Conservation (phyloP, 2,329 filamentous ascomycete species). For the Fusarium pseudograminearum region DNA sequence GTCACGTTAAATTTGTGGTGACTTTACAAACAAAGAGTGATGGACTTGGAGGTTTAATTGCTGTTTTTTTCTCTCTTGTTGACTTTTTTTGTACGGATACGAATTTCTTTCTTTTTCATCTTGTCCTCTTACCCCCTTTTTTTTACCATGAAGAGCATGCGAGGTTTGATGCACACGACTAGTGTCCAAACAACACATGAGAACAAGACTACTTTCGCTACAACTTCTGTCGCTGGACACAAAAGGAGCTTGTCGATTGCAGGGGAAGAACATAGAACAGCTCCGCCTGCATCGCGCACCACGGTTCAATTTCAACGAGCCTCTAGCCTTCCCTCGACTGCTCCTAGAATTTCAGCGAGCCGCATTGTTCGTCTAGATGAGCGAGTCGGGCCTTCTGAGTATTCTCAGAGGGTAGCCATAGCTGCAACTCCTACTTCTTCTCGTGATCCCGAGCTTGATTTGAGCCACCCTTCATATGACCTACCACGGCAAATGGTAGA, state of each 20-base stretch:
- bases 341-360: slow-evolving; percentile 56
- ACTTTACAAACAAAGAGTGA: background rate
- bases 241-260: slow-evolving; percentile 58
- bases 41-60: background rate
- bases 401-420: slow-evolving; percentile 66
- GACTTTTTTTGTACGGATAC: background rate
- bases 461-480: slow-evolving; percentile 73
- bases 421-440: slow-evolving; percentile 66
- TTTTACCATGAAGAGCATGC: slow-evolving; percentile 55
- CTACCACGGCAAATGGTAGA: slow-evolving; percentile 70
- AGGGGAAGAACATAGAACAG: slow-evolving; percentile 23
- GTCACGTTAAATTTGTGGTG: slow-evolving; percentile 14
- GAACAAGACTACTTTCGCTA: slow-evolving; percentile 54
- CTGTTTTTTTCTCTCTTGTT: slow-evolving; percentile 1
- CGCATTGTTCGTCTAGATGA: slow-evolving; percentile 57
- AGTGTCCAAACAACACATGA: slow-evolving; percentile 62
- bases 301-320: slow-evolving; percentile 52
- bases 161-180: slow-evolving; percentile 61
- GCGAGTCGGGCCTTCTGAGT: slow-evolving; percentile 58
- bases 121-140: background rate
- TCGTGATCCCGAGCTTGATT: slow-evolving; percentile 67
- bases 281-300: slow-evolving; percentile 5
- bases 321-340: slow-evolving; percentile 49
- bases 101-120: background rate
- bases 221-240: slow-evolving; percentile 59